These are phyloP conservation scores for Aureobasidium sp. DNA, from an alignment of 2,329 filamentous ascomycete genomes.

Conservation along the genomic window DNA sequence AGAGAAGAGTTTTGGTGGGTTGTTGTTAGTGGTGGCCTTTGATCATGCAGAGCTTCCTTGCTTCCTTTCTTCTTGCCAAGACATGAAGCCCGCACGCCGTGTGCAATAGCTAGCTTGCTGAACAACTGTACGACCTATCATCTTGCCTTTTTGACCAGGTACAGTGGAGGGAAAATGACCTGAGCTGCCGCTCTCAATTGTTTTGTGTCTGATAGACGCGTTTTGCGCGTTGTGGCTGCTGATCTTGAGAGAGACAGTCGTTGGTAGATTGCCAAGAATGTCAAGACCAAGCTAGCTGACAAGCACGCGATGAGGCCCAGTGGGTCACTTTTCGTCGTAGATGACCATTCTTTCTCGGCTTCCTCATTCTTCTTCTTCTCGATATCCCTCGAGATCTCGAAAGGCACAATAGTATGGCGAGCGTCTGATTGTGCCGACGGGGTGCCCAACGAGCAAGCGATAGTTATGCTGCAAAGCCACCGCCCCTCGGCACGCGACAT, in stretches of 20 bases:
- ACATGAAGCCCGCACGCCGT: too few species aligned
- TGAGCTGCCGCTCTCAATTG: too few species aligned
- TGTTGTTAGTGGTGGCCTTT: too few species aligned
- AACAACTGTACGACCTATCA: slow-evolving; percentile 13
- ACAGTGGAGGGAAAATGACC: too few species aligned
- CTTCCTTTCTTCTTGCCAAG: too few species aligned
- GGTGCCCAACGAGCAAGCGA: slow-evolving; percentile 1
- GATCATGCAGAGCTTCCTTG: too few species aligned
- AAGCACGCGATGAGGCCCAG: background rate
- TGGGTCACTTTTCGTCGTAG: background rate
- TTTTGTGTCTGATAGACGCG: too few species aligned
- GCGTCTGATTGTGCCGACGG: background rate
- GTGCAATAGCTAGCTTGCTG: too few species aligned
- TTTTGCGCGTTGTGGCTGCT: too few species aligned
- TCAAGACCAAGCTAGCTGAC: background rate
- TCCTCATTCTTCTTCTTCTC: background rate
- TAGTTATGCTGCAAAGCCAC: slow-evolving; percentile 7
- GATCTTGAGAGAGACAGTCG: too few species aligned
- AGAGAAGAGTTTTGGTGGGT: too few species aligned
- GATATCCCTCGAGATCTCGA: background rate
- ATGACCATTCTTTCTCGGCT: background rate
- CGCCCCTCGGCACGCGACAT: slow-evolving; percentile 30
- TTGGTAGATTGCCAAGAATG: background rate
- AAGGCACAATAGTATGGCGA: background rate
- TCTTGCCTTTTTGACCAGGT: background rate